Evolutionary conservation across 2,329 filamentous ascomycete genomes (phyloP).

Genomic region (Zymoseptoria ardabiliae): DNA sequence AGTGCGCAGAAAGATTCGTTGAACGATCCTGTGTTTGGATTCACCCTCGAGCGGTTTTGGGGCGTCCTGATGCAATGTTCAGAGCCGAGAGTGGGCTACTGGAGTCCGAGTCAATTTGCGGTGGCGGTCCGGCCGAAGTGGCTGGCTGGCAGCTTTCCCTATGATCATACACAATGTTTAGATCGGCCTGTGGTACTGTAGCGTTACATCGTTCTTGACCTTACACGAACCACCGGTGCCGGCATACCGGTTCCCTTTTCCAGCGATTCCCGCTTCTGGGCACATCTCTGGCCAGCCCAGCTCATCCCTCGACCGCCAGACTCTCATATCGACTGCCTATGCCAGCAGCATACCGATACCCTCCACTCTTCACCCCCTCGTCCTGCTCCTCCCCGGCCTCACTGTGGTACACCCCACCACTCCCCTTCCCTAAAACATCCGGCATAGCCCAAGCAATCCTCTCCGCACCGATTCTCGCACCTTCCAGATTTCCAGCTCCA

Average conservation of each 20-base stretch:
- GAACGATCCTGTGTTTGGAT: neutral
- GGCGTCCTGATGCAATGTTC: neutral
- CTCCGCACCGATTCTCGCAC: constrained; percentile 65
- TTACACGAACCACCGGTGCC: neutral
- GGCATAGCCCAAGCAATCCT: constrained; percentile 64
- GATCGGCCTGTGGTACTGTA: neutral
- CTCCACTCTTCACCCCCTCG: constrained; percentile 18
- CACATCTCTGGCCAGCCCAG: neutral
- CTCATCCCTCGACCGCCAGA: constrained; percentile 14
- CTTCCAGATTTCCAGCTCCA: constrained; percentile 65
- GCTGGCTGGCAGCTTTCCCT: neutral
- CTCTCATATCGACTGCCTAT: constrained; percentile 38
- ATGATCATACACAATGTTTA: neutral
- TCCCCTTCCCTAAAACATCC: constrained; percentile 32
- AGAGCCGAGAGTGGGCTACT: neutral
- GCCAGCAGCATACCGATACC: constrained; percentile 28
- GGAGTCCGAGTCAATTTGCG: neutral
- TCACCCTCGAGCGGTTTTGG: neutral
- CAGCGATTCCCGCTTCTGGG: no score
- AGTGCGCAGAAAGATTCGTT: neutral
- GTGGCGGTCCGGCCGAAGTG: neutral
- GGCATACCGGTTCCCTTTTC: no score
- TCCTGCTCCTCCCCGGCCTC: constrained; percentile 18
- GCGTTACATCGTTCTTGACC: neutral
- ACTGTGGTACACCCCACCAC: neutral